Conservation (phyloP, 768 basidiomycete species). For the Boletus fagicola region DNA sequence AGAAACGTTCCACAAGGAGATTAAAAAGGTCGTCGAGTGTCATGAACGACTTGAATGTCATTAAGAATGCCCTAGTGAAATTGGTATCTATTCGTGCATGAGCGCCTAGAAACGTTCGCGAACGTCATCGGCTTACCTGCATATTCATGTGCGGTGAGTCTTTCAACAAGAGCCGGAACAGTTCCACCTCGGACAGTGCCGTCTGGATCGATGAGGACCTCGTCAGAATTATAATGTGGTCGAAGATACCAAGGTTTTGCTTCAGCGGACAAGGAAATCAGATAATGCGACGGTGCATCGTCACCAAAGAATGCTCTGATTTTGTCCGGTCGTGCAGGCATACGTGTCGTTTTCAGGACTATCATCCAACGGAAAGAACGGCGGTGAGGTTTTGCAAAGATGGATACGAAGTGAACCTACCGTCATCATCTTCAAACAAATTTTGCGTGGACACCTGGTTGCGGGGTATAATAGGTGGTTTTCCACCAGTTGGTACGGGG, state of each 20-base stretch:
- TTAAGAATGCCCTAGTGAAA: conserved; percentile 61
- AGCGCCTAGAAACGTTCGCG: background rate
- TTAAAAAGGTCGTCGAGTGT: conserved; percentile 54
- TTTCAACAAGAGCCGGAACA: conserved; percentile 56
- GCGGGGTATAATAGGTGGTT: background rate
- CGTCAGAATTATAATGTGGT: conserved; percentile 51
- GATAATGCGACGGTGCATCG: conserved; percentile 45
- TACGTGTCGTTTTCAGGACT: conserved; percentile 18
- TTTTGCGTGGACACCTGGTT: background rate
- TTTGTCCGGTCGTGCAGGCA: conserved; percentile 35
- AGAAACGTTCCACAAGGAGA: conserved; percentile 53
- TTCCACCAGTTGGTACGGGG: conserved; percentile 13
- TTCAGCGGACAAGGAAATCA: conserved; percentile 40
- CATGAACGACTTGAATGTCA: conserved; percentile 70
- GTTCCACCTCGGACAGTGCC: conserved; percentile 64
- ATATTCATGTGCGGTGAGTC: conserved; percentile 63
- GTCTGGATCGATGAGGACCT: conserved; percentile 63
- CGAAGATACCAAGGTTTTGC: conserved; percentile 60
- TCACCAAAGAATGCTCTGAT: conserved; percentile 51
- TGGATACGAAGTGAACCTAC: background rate
- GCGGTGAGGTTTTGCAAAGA: background rate
- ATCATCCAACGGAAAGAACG: background rate
- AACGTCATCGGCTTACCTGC: conserved; percentile 41
- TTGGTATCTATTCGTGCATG: conserved; percentile 41
- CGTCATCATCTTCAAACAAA: conserved; percentile 20